Evolutionary conservation across 352 stramenopile genomes (phyloP), one percentile per base, ranked within the genome.

Genomic region (Phytophthora multivora): DNA sequence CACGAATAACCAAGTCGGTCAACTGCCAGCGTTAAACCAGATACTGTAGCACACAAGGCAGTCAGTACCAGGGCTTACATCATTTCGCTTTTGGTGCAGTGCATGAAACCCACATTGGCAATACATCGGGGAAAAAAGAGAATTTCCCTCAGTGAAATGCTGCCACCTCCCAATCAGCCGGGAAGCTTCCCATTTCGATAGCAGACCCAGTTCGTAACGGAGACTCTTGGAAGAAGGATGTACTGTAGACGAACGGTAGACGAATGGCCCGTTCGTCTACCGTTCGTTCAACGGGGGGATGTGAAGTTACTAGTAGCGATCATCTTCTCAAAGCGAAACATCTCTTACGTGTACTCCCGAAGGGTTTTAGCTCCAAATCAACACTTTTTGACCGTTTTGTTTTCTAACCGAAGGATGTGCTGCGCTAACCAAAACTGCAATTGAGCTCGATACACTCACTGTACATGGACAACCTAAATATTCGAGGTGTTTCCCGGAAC

Each of bases 241-340:
- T n/a, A n/a, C n/a, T n/a, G n/a, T 61, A 66, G 49, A 66, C 58
- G 58, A 61, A 59, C 13, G 5, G 43, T 48, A 62, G 54, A 56
- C 43, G 54, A 62, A 59, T 12, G 21, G 12, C 12, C 1, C 30
- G 30, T 36, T 36, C 30, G 30, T 36, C 30, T 36, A 36, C 30
- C 21, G 21, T 23, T 23, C 21, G 21, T 23, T 23, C 21, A 23
- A 33, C n/a, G 28, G 28, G 28, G 28, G 9, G 28, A 33, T 33
- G 28, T 33, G 28, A 33, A 33, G 10, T 13, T 33, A n/a, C n/a
- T n/a, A n/a, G n/a, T n/a, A 12, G 28, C 28, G 10, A 33, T 0
- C 28, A 33, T 33, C 28, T 13, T 33, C 28, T 33, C 28, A 12
- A 33, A 33, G 11, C 28, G 9, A 33, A 13, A 12, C 28, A 33